Evolutionary conservation across 352 stramenopile species (phyloP), one percentile per base, ranked within the genome.

Genomic region (Pythium rishiriense): DNA sequence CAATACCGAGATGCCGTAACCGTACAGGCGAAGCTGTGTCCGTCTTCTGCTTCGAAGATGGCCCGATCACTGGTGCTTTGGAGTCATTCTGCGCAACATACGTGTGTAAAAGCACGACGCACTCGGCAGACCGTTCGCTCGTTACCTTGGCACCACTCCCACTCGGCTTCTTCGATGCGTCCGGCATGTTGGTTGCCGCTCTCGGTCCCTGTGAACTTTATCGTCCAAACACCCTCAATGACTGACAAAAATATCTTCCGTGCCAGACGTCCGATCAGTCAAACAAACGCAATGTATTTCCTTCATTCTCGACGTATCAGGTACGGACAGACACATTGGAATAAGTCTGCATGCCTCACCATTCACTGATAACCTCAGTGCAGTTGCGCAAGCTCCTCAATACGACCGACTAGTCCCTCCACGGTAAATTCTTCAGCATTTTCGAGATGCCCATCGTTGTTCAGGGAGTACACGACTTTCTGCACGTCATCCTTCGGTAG

Each of bases 401-500:
- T 80, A 14, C 75, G 77, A 31, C 76, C 61, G n/a, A 83, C 76
- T 37, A 96, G 67, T 29, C 75, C 77, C 46, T 96, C 87, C 41
- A 92, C 65, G 0, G 83, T 91, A 33, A 86, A 76, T 12, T 76
- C 74, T 11, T 83, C 73, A 11, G 63, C 75, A 48, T 76, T 81
- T 33, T 94, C 85, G 41, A 94, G 61, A 60, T 89, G 79, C 4
- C 84, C 83, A 35, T 97, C 86, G 58, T 78, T 85, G 69, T 99
- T 99, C 63, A 99, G 87, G 35, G 91, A 75, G 22, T 97, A 75
- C 12, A 98, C 90, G 24, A 98, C 85, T 69, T 90, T 87, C 41
- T 85, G 64, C 86, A 98, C 97, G 26, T 96, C 89, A 15, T 74
- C 70, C 58, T 93, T 94, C 15, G 89, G 75, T 54, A 99, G 76